Conservation (phyloP, 179 eudicot species). For the Actinidia chinensis region DNA sequence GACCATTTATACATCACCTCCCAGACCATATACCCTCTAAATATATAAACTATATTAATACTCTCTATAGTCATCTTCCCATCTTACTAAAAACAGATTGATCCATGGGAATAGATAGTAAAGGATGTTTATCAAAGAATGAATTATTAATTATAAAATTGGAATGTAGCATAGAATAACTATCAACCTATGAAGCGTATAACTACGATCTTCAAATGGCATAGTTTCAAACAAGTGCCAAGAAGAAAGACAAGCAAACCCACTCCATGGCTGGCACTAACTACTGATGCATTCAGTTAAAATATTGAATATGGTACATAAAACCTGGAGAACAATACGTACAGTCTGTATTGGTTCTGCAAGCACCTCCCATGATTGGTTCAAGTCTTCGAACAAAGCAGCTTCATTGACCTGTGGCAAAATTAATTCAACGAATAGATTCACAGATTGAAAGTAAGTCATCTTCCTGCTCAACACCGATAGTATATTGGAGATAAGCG, state of each 20-base stretch:
- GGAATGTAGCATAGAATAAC: not conserved
- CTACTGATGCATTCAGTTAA: not conserved
- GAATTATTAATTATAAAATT: not conserved
- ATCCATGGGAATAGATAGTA: not conserved
- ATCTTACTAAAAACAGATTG: not conserved
- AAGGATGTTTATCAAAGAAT: not conserved
- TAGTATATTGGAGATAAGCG: not conserved
- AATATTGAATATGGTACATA: not conserved
- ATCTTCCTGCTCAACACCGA: slow-evolving; percentile 4
- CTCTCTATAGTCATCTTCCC: not conserved
- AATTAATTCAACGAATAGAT: not conserved
- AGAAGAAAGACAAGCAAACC: not conserved
- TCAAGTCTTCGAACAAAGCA: slow-evolving; percentile 66
- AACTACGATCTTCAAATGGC: not conserved
- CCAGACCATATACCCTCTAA: not conserved
- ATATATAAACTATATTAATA: not conserved
- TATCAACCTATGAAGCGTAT: not conserved
- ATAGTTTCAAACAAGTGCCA: no score
- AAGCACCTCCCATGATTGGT: slow-evolving; percentile 93
- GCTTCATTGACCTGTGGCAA: slow-evolving; percentile 70
- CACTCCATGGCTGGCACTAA: not conserved
- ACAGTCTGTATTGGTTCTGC: slow-evolving; percentile 99
- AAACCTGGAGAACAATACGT: slow-evolving; percentile 26
- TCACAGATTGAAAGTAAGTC: not conserved
- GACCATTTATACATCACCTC: not conserved